Evolutionary conservation across 768 basidiomycete genomes (phyloP).

Genomic region (Xerocomellus chrysenteron): DNA sequence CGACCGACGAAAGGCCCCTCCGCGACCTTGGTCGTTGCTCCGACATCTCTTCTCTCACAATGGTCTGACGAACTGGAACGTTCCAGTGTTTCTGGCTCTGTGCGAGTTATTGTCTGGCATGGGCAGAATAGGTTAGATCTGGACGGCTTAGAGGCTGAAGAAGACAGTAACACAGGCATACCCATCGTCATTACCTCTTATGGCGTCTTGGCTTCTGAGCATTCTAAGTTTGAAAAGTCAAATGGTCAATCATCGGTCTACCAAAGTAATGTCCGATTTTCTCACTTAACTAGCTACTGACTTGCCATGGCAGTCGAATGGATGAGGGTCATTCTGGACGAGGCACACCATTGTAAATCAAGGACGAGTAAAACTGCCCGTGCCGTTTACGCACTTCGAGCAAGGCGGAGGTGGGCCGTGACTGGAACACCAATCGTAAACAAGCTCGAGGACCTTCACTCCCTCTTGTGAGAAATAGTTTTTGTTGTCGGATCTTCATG

Average conservation of each 20-base stretch:
- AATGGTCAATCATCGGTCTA: slow-evolving; percentile 57
- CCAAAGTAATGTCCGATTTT: slow-evolving; percentile 51
- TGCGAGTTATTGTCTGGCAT: slow-evolving; percentile 80
- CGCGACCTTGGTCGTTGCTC: slow-evolving; percentile 89
- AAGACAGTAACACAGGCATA: slow-evolving; percentile 50
- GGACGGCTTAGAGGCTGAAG: slow-evolving; percentile 55
- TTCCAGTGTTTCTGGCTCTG: slow-evolving; percentile 68
- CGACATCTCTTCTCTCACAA: slow-evolving; percentile 86
- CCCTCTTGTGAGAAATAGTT: slow-evolving; percentile 62
- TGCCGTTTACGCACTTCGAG: slow-evolving; percentile 81
- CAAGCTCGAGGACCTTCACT: slow-evolving; percentile 87
- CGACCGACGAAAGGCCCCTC: slow-evolving; percentile 36
- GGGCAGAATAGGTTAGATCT: slow-evolving; percentile 82
- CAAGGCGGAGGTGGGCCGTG: slow-evolving; percentile 84
- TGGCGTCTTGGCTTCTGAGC: slow-evolving; percentile 88
- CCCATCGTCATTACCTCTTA: slow-evolving; percentile 92
- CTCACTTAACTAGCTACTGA: slow-evolving; percentile 5
- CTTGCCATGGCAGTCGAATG: slow-evolving; percentile 56
- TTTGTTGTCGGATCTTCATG: slow-evolving; percentile 40
- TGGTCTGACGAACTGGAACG: slow-evolving; percentile 92
- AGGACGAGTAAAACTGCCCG: slow-evolving; percentile 84
- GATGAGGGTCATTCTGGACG: slow-evolving; percentile 84
- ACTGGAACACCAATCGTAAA: slow-evolving; percentile 98
- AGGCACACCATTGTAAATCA: slow-evolving; percentile 94
- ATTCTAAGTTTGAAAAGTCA: slow-evolving; percentile 65